Evolutionary conservation across 2,329 filamentous ascomycete genomes (phyloP).

Genomic region (Colletotrichum eleusines): DNA sequence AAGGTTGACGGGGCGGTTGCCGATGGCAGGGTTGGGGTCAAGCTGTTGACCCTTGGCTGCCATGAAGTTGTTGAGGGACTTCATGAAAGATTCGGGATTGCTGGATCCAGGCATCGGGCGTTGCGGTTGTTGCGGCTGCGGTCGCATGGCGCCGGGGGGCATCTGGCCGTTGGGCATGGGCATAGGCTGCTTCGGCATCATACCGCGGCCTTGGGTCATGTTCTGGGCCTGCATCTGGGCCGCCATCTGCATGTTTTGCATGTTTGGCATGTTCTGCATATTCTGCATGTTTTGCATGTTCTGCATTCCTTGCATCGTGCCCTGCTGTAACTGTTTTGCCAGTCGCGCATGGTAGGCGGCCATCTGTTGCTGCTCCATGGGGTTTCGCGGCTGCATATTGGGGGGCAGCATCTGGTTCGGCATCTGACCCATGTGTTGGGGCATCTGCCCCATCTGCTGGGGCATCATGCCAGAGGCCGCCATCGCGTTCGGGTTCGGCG

Average conservation of each 20-base stretch:
- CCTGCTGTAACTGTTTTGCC: constrained; percentile 79
- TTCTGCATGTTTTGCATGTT: constrained; percentile 58
- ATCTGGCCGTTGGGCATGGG: constrained; percentile 69
- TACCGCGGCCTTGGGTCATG: constrained; percentile 57
- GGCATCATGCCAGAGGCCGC: constrained; percentile 63
- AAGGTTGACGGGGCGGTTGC: constrained; percentile 79
- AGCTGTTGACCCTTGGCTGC: constrained; percentile 77
- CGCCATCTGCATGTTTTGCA: constrained; percentile 60
- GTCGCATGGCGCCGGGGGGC: constrained; percentile 61
- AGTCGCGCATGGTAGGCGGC: constrained; percentile 85
- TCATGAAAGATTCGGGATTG: constrained; percentile 79
- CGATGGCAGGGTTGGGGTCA: constrained; percentile 79
- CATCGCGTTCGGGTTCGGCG: constrained; percentile 67
- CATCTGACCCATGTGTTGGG: constrained; percentile 52
- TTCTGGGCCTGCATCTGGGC: constrained; percentile 64
- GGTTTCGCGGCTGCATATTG: constrained; percentile 61
- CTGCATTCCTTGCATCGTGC: constrained; percentile 58
- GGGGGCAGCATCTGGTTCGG: constrained; percentile 50
- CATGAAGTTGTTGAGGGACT: constrained; percentile 84
- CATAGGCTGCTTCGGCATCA: constrained; percentile 66
- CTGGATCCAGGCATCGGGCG: constrained; percentile 55
- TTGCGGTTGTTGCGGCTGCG: constrained; percentile 54
- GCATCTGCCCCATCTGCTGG: constrained; percentile 62
- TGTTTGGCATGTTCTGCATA: constrained; percentile 57
- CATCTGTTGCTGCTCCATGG: constrained; percentile 80